Base-by-base conservation (phyloP, 805 yeast genomes). In the Pichia occidentalis region DNA sequence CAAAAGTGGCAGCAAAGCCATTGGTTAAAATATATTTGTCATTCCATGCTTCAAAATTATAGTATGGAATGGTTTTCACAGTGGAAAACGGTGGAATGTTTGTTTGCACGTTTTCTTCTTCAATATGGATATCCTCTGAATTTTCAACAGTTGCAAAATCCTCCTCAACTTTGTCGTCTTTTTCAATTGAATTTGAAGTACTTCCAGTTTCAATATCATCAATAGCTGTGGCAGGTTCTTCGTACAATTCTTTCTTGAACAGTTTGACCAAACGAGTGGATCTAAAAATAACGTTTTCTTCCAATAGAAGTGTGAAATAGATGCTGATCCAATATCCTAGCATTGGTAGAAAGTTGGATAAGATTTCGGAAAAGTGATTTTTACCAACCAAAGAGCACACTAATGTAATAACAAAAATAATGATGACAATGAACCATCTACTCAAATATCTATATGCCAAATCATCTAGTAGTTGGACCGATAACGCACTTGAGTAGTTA, bases 271-370 rank as follows among this genome's bases (percentile, higher is more conserved):
- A 54, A 47, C 31, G 41, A 1, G 76, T 68, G 20, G 64, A 60
- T 53, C 95, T 70, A 63, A 85, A 85, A 13, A 85, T 67, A 4
- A 69, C 40, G 52, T 84, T 84, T 56, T 85, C 95, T 47, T 82
- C 85, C 3, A 84, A 42, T 24, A 85, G 59, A 31, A 85, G 56
- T n/a, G 74, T 71, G 50, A 80, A 74, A 57, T 85, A 86, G 63
- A 85, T 83, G 41, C 88, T 75, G 39, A 84, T 74, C 95, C 95
- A 85, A 61, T 85, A 85, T 2, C 95, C 95, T 42, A 85, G 73
- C 95, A 85, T 85, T 8, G 95, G 95, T 51, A 85, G 64, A 60
- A 85, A 85, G 52, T 85, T 85, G 9, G 85, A 77, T 48, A 85
- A 63, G 43, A 86, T 84, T 3, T 75, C 67, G 40, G 85, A 67